phyloP scores from a whole-genome alignment of 805 yeast genomes.

The Pichia gijzeniarum region DNA sequence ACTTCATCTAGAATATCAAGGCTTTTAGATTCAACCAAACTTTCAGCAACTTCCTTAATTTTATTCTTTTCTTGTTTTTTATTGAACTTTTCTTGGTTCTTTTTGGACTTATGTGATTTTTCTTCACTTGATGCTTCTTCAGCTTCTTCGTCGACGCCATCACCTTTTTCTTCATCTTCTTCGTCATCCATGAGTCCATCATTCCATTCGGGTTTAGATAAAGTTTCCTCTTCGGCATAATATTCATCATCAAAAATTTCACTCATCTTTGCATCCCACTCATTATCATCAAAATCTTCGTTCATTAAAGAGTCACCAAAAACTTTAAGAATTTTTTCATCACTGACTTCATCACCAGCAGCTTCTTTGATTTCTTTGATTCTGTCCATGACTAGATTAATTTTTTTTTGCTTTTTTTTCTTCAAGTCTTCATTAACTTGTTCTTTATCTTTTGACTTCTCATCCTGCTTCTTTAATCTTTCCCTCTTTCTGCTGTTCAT shows the following conservation, averaged over 20 bases:
- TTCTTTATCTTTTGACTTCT: slow-evolving; percentile 42
- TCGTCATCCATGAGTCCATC: slow-evolving; percentile 38
- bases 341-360: slow-evolving; percentile 57
- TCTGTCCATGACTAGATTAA: slow-evolving; percentile 71
- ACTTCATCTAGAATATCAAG: slow-evolving; percentile 62
- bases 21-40: slow-evolving; percentile 70
- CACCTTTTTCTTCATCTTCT: slow-evolving; percentile 32
- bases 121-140: slow-evolving; percentile 18
- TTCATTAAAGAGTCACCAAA: slow-evolving; percentile 73
- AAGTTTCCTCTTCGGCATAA: slow-evolving; percentile 46
- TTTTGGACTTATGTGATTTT: slow-evolving; percentile 48
- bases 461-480: slow-evolving; percentile 64
- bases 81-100: slow-evolving; percentile 45
- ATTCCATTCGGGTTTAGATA: slow-evolving; percentile 57
- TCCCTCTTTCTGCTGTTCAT: slow-evolving; percentile 71
- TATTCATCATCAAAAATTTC: slow-evolving; percentile 82
- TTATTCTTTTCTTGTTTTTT: slow-evolving; percentile 57
- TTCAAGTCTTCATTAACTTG: slow-evolving; percentile 56
- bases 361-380: slow-evolving; percentile 58
- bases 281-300: slow-evolving; percentile 83
- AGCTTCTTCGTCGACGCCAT: slow-evolving; percentile 33
- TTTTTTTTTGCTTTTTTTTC: slow-evolving; percentile 68
- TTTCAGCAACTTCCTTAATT: slow-evolving; percentile 62
- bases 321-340: slow-evolving; percentile 53
- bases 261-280: slow-evolving; percentile 85